Evolutionary conservation across 805 yeast species (phyloP).

Genomic region (Starmera dryadoides): DNA sequence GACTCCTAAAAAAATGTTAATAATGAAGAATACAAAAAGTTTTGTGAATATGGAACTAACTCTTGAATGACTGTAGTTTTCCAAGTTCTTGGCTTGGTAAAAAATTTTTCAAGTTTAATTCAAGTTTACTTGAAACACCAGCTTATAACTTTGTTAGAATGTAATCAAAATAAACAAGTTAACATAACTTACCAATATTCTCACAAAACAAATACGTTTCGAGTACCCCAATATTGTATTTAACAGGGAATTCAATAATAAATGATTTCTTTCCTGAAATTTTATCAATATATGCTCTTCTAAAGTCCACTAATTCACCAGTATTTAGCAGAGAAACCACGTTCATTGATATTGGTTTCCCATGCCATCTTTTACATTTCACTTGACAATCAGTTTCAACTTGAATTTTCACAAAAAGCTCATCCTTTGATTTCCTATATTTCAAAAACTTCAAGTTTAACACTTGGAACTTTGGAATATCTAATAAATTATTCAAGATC

Average conservation of each 20-base stretch:
- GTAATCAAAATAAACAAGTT: too few relatives aligned
- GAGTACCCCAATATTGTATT: conserved; percentile 15
- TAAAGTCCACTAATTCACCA: conserved; percentile 36
- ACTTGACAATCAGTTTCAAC: conserved; percentile 11
- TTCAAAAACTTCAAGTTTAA: conserved; percentile 15
- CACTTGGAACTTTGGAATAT: conserved; percentile 31
- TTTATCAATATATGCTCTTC: conserved; percentile 27
- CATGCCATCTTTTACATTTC: conserved; percentile 24
- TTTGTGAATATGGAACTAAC: neutral
- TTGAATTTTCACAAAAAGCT: conserved; percentile 15
- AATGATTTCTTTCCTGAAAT: conserved; percentile 21
- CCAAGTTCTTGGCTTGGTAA: neutral
- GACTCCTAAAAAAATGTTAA: too few relatives aligned
- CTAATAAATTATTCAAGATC: conserved; percentile 24
- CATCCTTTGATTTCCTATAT: conserved; percentile 4
- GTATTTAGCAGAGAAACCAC: conserved; percentile 21
- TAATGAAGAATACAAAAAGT: too few relatives aligned
- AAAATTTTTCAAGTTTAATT: too few relatives aligned
- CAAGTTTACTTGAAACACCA: neutral
- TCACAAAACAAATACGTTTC: conserved; percentile 28
- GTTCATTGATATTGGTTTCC: conserved; percentile 23
- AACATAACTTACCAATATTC: conserved; percentile 23
- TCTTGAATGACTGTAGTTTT: neutral
- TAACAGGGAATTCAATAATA: conserved; percentile 17
- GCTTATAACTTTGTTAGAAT: too few relatives aligned